A percentile compares a stretch with the other conserved stretches of the same genome.
These are phyloP conservation scores for Remersonia thermophila DNA, from an alignment of 2,329 filamentous ascomycete species.

Conservation along the genomic window DNA sequence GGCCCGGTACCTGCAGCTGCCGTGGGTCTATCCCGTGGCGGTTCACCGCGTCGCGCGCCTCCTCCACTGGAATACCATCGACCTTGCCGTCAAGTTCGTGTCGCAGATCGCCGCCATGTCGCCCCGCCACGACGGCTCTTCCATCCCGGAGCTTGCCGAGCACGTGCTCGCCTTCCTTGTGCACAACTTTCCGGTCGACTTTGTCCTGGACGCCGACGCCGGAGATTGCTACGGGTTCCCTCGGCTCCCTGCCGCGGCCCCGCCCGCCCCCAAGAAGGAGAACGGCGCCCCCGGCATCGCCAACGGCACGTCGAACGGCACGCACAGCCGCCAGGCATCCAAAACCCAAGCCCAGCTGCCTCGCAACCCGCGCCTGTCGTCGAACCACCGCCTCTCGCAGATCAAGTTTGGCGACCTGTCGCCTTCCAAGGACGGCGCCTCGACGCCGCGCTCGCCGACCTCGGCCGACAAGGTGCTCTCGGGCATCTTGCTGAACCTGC, in stretches of 20 bases:
- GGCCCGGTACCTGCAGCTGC: constrained; percentile 14
- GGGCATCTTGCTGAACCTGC: constrained; percentile 55
- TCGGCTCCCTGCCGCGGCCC: constrained; percentile 15
- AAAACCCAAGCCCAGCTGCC: constrained; percentile 9
- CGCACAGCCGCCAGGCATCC: constrained; percentile 12
- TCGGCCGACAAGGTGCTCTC: constrained; percentile 43
- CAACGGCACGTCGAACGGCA: constrained; percentile 11
- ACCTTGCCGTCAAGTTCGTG: constrained; percentile 18
- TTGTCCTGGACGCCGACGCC: constrained; percentile 36
- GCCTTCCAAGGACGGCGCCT: constrained; percentile 19
- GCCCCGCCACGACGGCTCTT: constrained; percentile 24
- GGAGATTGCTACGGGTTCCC: constrained; percentile 18
- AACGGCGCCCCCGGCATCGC: constrained; percentile 9
- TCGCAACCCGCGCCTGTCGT: constrained; percentile 12
- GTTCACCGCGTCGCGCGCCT: constrained; percentile 16
- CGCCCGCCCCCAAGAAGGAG: constrained; percentile 1
- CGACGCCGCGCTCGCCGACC: constrained; percentile 6
- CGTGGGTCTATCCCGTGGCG: constrained; percentile 10
- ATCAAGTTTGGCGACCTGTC: constrained; percentile 22
- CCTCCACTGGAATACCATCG: constrained; percentile 20
- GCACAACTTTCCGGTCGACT: constrained; percentile 37
- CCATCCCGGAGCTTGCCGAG: constrained; percentile 32
- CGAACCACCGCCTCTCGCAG: constrained; percentile 16
- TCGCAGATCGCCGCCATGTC: constrained; percentile 20
- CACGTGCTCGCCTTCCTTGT: constrained; percentile 37